Evolutionary conservation across 2,329 filamentous ascomycete species (phyloP).

Genomic region (Fusarium sp.): DNA sequence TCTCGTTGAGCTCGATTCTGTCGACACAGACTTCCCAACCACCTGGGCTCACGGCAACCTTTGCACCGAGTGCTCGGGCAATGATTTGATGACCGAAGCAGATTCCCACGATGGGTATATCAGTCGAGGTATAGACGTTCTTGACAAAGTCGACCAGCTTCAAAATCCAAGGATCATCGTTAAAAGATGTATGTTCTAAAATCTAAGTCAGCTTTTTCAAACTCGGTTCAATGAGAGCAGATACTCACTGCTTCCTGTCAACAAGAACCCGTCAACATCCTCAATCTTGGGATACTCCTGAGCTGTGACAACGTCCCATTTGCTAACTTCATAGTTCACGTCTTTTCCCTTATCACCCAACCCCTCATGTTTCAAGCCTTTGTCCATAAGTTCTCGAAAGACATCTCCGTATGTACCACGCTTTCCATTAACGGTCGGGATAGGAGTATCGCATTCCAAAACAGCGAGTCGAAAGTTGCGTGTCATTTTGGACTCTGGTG

Average conservation of each 20-base stretch:
- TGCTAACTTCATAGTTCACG: slow-evolving; percentile 43
- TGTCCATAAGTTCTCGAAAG: slow-evolving; percentile 45
- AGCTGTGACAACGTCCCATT: slow-evolving; percentile 48
- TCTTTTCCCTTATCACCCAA: slow-evolving; percentile 31
- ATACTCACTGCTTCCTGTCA: slow-evolving; percentile 51
- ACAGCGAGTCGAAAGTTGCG: slow-evolving; percentile 45
- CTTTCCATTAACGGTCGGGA: slow-evolving; percentile 42
- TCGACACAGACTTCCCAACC: slow-evolving; percentile 58
- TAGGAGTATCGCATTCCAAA: slow-evolving; percentile 50
- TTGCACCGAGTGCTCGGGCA: slow-evolving; percentile 53
- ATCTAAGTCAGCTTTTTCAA: not conserved
- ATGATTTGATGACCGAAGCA: slow-evolving; percentile 61
- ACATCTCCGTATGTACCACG: slow-evolving; percentile 49
- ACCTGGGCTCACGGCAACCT: slow-evolving; percentile 51
- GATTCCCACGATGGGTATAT: slow-evolving; percentile 55
- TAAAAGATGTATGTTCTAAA: slow-evolving; percentile 52
- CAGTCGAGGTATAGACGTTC: slow-evolving; percentile 41
- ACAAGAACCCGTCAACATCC: slow-evolving; percentile 47
- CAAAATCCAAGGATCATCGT: slow-evolving; percentile 55
- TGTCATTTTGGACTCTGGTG: slow-evolving; percentile 23
- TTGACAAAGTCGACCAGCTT: slow-evolving; percentile 52
- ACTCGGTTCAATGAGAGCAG: rapidly evolving
- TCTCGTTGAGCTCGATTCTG: slow-evolving; percentile 51
- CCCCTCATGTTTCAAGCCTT: slow-evolving; percentile 39
- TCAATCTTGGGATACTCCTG: slow-evolving; percentile 44